Evolutionary conservation across 2,329 filamentous ascomycete genomes (phyloP).

Genomic region (Clarireedia homoeocarpa): DNA sequence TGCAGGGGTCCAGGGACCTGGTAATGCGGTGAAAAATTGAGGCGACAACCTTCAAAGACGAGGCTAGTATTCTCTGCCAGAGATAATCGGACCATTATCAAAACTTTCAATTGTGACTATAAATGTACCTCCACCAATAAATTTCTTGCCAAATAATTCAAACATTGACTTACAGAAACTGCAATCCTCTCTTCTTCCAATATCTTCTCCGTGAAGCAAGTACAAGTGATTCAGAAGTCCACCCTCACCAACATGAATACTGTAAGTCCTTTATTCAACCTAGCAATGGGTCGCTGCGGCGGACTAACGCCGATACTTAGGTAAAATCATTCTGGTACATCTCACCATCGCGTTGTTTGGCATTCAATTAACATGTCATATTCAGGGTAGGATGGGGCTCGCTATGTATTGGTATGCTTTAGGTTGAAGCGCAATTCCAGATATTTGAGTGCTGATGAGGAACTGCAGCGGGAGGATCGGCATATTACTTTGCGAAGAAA

Average conservation of each 20-base stretch:
- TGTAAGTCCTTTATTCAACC: slow-evolving; percentile 31
- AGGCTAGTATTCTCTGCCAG: not conserved
- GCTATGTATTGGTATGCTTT: slow-evolving; percentile 66
- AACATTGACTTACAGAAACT: not conserved
- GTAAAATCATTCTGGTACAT: slow-evolving; percentile 59
- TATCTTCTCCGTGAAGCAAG: not conserved
- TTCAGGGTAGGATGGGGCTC: slow-evolving; percentile 84
- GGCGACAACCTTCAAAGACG: not conserved
- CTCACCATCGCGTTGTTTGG: not conserved
- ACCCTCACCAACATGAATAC: slow-evolving; percentile 41
- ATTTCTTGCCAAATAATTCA: not conserved
- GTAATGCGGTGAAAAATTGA: not conserved
- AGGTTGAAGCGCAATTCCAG: not conserved
- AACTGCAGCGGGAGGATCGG: slow-evolving; percentile 68
- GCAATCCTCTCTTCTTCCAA: not conserved
- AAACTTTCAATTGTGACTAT: not conserved
- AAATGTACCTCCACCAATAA: not conserved
- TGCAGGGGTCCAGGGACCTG: not conserved
- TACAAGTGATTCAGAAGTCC: not conserved
- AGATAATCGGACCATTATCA: not conserved
- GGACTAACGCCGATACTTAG: slow-evolving; percentile 32
- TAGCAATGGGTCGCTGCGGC: not conserved
- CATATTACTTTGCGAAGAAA: slow-evolving; percentile 93
- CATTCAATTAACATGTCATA: slow-evolving; percentile 17
- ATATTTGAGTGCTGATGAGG: slow-evolving; percentile 8